Base-by-base conservation (phyloP, 495 filamentous ascomycete species). In the Aspergillus carlsbadensis region DNA sequence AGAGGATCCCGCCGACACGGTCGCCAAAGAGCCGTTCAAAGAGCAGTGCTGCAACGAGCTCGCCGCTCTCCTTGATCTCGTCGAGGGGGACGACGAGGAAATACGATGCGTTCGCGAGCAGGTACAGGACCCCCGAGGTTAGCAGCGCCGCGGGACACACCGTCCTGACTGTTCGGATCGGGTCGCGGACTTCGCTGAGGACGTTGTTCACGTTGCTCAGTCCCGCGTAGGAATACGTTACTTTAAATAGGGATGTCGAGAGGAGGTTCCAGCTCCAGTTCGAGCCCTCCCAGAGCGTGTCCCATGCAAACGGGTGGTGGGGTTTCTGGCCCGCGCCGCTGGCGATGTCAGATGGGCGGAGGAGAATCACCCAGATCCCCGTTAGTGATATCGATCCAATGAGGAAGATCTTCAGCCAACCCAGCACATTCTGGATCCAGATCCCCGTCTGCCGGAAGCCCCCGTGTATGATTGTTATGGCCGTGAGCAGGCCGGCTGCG, bases 141-240 rank as follows among this genome's bases (percentile, higher is more conserved):
- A 81, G 15, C 0, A 92, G 73, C 5, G 85, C 86, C 0, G 80
- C 74, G 0, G 84, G 74, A 8, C 81, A 81, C n/a, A 86, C 86
- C 0, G 81, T 82, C 44, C 79, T 84, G 11, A 92, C 61, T 0
- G 87, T 92, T 5, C 76, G 71, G 2, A 89, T 77, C 0, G 88
- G 88, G 53, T 90, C 70, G 46, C 84, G 81, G 14, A 91, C 87
- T 63, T 92, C 87, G 52, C 86, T 86, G 34, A 92, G 70, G n/a
- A 91, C 87, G 54, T 91, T 88, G 67, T 89, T 89, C 53, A 85
- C 74, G 57, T 90, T 91, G 24, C 68, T 78, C 18, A 87, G 68
- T 0, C 87, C 88, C 0, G 86, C 78, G 56, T 88, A 91, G 1
- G 88, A 85, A 50, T 89, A 90, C 18, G 85, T 80, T 0, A 91